Evolutionary conservation across 768 basidiomycete species (phyloP), one percentile per base, ranked within the genome.

Genomic region (Ramaria rubella): DNA sequence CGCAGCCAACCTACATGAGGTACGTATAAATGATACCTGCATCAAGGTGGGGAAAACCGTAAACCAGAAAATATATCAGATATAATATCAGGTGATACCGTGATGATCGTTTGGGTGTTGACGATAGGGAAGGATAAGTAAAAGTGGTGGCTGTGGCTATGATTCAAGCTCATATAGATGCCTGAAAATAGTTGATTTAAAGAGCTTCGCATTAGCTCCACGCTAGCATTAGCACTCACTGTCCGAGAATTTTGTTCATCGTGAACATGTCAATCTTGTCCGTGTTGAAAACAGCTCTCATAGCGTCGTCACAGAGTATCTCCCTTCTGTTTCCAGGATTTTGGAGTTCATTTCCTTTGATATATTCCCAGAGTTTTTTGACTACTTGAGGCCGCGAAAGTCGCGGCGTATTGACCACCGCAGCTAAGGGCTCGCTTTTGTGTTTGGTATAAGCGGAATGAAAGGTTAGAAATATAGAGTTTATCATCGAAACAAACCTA

Each of bases 211-310:
- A 44, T 43, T 15, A 19, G n/a, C 14, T 15, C 40, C 36, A 42
- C 31, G 9, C 11, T 15, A 30, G n/a, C n/a, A n/a, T n/a, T n/a
- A n/a, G n/a, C 31, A 73, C 81, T 58, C 55, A 92, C 87, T 85
- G 75, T 67, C 87, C 87, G 56, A 95, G 73, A 26, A 86, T 78
- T 70, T 94, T 92, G 77, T 94, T 95, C 93, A 95, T 95, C 62
- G 77, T 83, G 73, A 95, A 94, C 91, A 94, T 94, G 70, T 90
- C 83, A 56, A 96, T 81, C 59, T 65, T 63, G 61, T 91, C 87
- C 12, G 81, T 78, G 56, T 79, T 80, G 68, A 97, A 95, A 21
- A 95, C 80, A 5, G 84, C 81, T 64, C 77, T 79, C 62, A 96
- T 67, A 17, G 69, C 74, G 17, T 77, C 73, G 68, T 97, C 93